A percentile compares a stretch with the other conserved stretches of the same genome.
Conservation (phyloP, 768 basidiomycete species). For the Gymnopilus dilepis region DNA sequence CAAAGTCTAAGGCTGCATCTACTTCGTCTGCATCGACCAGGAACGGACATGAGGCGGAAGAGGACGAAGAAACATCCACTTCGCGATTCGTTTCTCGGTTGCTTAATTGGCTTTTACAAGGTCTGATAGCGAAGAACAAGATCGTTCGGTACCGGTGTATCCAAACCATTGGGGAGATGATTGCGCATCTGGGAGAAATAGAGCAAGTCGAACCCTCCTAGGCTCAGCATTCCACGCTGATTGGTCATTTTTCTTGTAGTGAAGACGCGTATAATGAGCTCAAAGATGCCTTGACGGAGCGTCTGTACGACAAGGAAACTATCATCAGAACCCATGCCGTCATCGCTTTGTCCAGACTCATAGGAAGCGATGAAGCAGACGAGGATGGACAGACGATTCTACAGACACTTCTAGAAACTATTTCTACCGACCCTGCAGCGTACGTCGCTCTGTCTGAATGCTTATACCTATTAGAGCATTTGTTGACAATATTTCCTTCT, state of each 20-base stretch:
- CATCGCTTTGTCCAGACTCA: constrained; percentile 78
- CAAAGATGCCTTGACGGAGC: constrained; percentile 69
- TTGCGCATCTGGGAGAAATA: constrained; percentile 84
- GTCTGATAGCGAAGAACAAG: constrained; percentile 93
- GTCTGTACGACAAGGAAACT: constrained; percentile 87
- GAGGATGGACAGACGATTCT: constrained; percentile 61
- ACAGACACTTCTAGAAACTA: constrained; percentile 69
- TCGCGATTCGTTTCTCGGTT: constrained; percentile 73
- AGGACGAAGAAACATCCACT: constrained; percentile 66
- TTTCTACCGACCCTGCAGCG: constrained; percentile 78
- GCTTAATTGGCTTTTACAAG: constrained; percentile 76
- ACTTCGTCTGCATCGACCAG: constrained; percentile 26
- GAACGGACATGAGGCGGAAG: constrained; percentile 46
- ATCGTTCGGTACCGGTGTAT: constrained; percentile 80
- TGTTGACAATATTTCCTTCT: constrained; percentile 1
- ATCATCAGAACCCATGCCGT: constrained; percentile 85
- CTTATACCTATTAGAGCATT: background rate
- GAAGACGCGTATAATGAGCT: constrained; percentile 82
- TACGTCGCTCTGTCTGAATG: constrained; percentile 27
- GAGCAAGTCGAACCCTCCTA: constrained; percentile 60
- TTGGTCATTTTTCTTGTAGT: constrained; percentile 45
- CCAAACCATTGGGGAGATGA: constrained; percentile 84
- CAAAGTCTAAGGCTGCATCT: constrained; percentile 33
- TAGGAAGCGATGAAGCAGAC: constrained; percentile 69
- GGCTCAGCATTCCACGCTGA: background rate